These are phyloP conservation scores for Euphorbia corollata DNA, from an alignment of 441 rosid genomes.

Conservation along the genomic window DNA sequence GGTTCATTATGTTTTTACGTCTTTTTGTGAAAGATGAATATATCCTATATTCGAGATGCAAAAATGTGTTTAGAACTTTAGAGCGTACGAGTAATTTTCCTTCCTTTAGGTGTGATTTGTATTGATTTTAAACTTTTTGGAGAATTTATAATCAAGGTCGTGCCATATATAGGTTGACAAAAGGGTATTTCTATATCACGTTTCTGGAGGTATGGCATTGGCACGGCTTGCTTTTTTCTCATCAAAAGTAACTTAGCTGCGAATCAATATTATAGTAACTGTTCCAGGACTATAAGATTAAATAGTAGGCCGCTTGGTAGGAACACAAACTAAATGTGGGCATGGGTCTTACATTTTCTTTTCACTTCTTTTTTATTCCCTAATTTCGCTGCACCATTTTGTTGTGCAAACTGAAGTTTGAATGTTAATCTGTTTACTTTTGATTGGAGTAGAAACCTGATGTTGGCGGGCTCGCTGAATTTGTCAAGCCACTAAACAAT, in stretches of 20 bases:
- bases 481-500: conserved; percentile 77
- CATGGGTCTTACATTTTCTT: background rate
- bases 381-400: background rate
- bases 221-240: background rate
- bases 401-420: background rate
- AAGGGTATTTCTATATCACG: background rate
- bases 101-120: background rate
- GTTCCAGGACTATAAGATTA: background rate
- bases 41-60: background rate
- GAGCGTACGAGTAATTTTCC: background rate
- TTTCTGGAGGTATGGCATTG: background rate
- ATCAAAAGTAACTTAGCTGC: background rate
- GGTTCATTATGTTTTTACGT: background rate
- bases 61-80: background rate
- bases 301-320: background rate
- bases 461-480: conserved; percentile 51
- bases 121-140: background rate
- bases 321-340: background rate
- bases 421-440: conserved; percentile 17
- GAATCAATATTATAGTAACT: background rate
- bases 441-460: conserved; percentile 63
- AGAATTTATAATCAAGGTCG: background rate
- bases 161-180: background rate
- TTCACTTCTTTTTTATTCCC: background rate
- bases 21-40: background rate